Percentiles rank a stretch among this genome's conserved stretches.
Evolutionary conservation across 2,329 filamentous ascomycete genomes (phyloP).

Genomic region (Fusarium secorum): DNA sequence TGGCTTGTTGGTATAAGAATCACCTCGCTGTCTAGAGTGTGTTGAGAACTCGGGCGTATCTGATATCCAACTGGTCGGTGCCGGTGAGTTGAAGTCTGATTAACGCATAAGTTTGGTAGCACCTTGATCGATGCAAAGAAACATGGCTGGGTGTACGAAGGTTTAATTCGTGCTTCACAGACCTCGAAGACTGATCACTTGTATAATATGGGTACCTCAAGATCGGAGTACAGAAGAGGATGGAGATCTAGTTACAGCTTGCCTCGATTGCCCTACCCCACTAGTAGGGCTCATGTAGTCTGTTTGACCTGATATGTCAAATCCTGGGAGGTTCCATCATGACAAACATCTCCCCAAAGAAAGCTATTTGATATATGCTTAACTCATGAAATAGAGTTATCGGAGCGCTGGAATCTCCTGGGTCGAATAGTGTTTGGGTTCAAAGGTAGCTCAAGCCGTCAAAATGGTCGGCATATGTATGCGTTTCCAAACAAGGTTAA

Average conservation of each 20-base stretch:
- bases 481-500: neutral
- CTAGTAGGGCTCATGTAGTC: slow-evolving; percentile 4
- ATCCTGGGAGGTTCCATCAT: neutral
- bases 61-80: neutral
- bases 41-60: neutral
- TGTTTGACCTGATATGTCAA: neutral
- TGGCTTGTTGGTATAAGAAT: neutral
- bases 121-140: neutral
- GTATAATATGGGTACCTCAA: neutral
- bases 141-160: neutral
- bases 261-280: neutral
- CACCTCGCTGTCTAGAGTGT: neutral
- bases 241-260: neutral
- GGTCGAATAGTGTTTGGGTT: neutral
- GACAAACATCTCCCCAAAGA: neutral
- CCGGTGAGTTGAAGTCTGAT: neutral
- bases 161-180: neutral
- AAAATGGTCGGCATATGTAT: neutral
- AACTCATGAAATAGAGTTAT: neutral
- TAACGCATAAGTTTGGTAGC: neutral
- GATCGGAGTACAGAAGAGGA: neutral
- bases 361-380: neutral
- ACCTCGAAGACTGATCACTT: neutral
- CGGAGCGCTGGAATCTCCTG: neutral
- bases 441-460: neutral